These are phyloP conservation scores for Penicillium simplicissimum DNA, from an alignment of 495 filamentous ascomycete genomes.

Conservation along the genomic window DNA sequence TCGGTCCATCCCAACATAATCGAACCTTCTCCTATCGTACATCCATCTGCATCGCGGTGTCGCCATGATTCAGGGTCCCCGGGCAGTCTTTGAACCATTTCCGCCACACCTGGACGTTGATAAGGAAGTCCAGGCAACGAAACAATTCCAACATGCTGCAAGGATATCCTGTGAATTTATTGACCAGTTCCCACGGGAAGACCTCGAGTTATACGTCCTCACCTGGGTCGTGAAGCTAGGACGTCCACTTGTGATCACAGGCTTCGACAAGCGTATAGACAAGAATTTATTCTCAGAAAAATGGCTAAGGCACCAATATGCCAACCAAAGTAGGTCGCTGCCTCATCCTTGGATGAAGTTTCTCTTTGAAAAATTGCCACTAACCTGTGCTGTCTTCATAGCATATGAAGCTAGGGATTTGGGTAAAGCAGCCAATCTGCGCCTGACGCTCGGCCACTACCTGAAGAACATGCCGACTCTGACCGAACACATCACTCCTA, in stretches of 20 bases:
- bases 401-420: constrained; percentile 75
- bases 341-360: background rate
- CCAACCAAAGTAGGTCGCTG: constrained; percentile 63
- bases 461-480: constrained; percentile 77
- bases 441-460: constrained; percentile 85
- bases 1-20: background rate
- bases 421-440: constrained; percentile 62
- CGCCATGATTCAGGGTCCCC: constrained; percentile 24
- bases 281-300: constrained; percentile 72
- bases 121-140: constrained; percentile 67
- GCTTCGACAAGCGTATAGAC: constrained; percentile 63
- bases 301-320: constrained; percentile 75
- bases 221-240: constrained; percentile 80
- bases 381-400: constrained; percentile 19
- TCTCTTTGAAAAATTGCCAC: background rate
- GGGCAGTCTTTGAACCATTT: constrained; percentile 77
- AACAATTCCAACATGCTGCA: constrained; percentile 81
- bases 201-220: constrained; percentile 77
- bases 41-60: background rate
- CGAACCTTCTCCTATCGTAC: background rate
- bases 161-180: constrained; percentile 76
- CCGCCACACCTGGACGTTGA: constrained; percentile 77
- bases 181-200: constrained; percentile 64
- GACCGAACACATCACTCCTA: constrained; percentile 67
- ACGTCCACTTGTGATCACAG: constrained; percentile 77